Conservation (phyloP, 768 basidiomycete species). For the Suillus discolor region DNA sequence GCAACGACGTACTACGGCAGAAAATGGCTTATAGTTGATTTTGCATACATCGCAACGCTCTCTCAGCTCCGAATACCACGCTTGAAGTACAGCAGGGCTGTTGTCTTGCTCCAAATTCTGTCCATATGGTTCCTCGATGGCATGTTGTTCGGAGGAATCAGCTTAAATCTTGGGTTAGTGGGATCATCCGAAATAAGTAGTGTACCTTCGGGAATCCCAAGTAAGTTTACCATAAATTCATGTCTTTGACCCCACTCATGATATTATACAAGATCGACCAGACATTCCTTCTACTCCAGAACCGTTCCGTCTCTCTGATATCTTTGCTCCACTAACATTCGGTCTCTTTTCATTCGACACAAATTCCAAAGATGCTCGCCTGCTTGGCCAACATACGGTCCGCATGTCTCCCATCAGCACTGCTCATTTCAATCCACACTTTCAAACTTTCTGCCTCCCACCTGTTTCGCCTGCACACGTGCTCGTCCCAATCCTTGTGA, state of each 20-base stretch:
- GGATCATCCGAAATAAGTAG: constrained; percentile 12
- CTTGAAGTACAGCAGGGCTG: constrained; percentile 64
- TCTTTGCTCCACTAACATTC: constrained; percentile 52
- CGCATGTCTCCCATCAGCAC: constrained; percentile 94
- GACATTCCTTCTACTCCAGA: constrained; percentile 47
- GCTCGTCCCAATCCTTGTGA: constrained; percentile 83
- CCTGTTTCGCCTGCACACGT: constrained; percentile 50
- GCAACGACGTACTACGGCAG: constrained; percentile 45
- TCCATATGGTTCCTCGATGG: constrained; percentile 67
- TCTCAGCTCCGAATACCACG: constrained; percentile 73
- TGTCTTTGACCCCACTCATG: constrained; percentile 13
- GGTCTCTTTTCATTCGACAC: constrained; percentile 47
- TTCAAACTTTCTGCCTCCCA: constrained; percentile 73
- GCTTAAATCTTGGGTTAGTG: constrained; percentile 48
- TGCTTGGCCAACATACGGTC: constrained; percentile 88
- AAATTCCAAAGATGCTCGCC: constrained; percentile 52
- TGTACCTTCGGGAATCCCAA: constrained; percentile 26
- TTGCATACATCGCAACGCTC: constrained; percentile 58
- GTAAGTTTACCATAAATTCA: constrained; percentile 22
- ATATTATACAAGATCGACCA: constrained; percentile 27
- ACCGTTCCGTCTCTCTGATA: constrained; percentile 48
- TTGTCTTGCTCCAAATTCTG: constrained; percentile 63
- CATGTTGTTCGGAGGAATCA: constrained; percentile 71
- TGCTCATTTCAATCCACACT: constrained; percentile 82
- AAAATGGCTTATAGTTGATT: constrained; percentile 78